Conservation (phyloP, 176 grass and related monocot species). For the Zoysia japonica region DNA sequence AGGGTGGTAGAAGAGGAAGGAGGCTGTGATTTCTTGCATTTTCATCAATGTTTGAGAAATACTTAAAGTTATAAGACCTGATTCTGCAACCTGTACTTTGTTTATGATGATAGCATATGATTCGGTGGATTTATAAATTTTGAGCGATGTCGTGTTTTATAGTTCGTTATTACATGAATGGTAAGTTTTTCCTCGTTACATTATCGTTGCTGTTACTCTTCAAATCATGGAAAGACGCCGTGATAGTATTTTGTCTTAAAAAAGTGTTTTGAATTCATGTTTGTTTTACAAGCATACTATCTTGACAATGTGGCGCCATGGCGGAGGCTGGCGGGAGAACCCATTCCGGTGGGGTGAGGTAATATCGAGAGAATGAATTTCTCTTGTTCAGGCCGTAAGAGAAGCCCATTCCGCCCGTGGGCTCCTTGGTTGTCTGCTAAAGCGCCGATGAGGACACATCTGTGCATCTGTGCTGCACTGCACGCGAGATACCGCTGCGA, state of each 20-base stretch:
- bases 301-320: too few species aligned
- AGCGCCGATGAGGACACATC: not conserved
- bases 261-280: not conserved
- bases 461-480: not conserved
- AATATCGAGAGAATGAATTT: too few species aligned
- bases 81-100: conserved; percentile 12
- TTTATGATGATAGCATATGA: conserved; percentile 23
- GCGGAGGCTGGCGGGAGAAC: too few species aligned
- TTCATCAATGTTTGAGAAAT: not conserved
- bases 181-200: not conserved
- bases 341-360: too few species aligned
- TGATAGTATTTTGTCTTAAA: not conserved
- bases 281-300: too few species aligned
- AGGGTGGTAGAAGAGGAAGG: conserved; percentile 89
- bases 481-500: not conserved
- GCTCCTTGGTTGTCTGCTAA: not conserved
- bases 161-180: conserved; percentile 17
- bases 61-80: conserved; percentile 1
- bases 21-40: conserved; percentile 60
- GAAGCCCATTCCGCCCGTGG: not conserved
- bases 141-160: conserved; percentile 11
- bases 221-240: not conserved
- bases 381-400: not conserved
- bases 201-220: not conserved
- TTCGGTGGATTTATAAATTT: conserved; percentile 33